Conservation (phyloP, 2,329 filamentous ascomycete genomes). For the Botryotinia globosa region DNA sequence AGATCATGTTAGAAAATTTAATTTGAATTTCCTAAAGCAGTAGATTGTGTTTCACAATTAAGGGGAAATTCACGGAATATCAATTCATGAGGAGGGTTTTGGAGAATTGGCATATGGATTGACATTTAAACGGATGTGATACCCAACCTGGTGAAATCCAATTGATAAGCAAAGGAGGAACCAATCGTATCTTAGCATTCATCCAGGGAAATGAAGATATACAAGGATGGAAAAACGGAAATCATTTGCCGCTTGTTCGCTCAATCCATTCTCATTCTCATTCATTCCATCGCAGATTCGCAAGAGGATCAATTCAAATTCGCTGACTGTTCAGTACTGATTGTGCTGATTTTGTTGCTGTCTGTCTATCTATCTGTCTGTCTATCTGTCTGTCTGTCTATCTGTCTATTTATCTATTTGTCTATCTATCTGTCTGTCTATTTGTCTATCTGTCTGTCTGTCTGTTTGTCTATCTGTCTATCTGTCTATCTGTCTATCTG, state of each 20-base stretch:
- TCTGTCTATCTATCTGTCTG: neutral
- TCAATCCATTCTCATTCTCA: neutral
- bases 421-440: neutral
- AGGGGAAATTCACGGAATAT: neutral
- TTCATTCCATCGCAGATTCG: too few relatives aligned
- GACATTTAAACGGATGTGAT: neutral
- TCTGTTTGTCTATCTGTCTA: neutral
- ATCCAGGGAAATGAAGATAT: neutral
- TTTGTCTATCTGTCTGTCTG: too few relatives aligned
- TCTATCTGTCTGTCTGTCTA: neutral
- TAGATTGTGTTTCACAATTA: constrained; percentile 1
- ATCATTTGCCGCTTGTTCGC: neutral
- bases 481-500: too few relatives aligned
- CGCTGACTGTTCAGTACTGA: neutral
- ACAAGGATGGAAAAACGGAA: neutral
- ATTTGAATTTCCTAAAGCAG: neutral
- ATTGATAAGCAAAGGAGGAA: neutral
- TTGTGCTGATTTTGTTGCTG: neutral
- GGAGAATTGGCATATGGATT: constrained; percentile 1
- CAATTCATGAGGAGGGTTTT: neutral
- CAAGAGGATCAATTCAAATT: neutral
- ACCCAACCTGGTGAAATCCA: neutral
- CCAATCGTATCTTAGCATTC: neutral
- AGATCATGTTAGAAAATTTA: neutral
- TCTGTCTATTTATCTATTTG: neutral